Conservation (phyloP, 164 flowering plant species). For the Umbellularia californica region DNA sequence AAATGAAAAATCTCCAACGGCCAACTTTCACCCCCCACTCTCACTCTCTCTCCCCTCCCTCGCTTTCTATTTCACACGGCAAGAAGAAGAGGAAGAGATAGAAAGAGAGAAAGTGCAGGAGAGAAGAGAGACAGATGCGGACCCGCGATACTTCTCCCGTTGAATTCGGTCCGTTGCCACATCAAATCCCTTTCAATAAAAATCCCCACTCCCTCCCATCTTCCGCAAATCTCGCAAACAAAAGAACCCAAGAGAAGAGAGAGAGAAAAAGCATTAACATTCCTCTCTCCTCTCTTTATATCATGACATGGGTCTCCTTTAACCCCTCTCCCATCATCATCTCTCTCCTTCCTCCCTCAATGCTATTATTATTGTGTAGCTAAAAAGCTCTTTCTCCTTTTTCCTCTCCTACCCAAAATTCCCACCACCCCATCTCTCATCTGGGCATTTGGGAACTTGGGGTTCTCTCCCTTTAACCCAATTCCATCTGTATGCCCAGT, state of each 20-base stretch:
- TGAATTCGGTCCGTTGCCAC: slow-evolving; percentile 19
- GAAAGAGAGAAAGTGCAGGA: slow-evolving; percentile 1
- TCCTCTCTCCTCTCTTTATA: not conserved
- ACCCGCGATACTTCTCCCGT: slow-evolving; percentile 33
- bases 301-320: slow-evolving; percentile 13
- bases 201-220: slow-evolving; percentile 4
- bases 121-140: slow-evolving; percentile 11
- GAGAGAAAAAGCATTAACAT: not conserved
- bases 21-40: slow-evolving; percentile 22
- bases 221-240: slow-evolving; percentile 37
- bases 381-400: not conserved
- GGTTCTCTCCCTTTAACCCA: slow-evolving; percentile 6
- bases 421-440: slow-evolving; percentile 12
- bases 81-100: slow-evolving; percentile 3
- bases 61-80: not conserved
- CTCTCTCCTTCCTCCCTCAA: not conserved
- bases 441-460: slow-evolving; percentile 12
- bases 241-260: not conserved
- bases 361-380: not conserved
- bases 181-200: slow-evolving; percentile 7
- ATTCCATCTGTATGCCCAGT: not conserved
- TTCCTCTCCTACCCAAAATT: not conserved
- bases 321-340: not conserved
- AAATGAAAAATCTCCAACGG: slow-evolving; percentile 20
- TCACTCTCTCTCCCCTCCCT: not conserved